Percentiles rank a stretch among this genome's conserved stretches.
phyloP scores from a whole-genome alignment of 257 asterid species.

The Leonotis leonurus region DNA sequence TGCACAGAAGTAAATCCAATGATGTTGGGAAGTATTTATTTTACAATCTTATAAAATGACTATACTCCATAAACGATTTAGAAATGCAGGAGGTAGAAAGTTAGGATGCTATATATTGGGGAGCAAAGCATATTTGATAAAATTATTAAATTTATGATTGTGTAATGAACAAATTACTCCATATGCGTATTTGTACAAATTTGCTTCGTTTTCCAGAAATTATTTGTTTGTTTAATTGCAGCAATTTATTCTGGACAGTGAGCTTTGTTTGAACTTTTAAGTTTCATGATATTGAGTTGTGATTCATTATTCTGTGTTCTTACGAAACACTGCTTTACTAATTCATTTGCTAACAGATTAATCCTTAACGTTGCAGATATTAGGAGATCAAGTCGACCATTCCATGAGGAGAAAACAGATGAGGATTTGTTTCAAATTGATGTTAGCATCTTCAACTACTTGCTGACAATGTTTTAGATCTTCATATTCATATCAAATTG shows the following conservation, averaged over 20 bases:
- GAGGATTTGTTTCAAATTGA: conserved; percentile 86
- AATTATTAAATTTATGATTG: neutral
- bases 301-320: neutral
- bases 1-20: too few species aligned
- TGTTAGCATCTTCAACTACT: conserved; percentile 38
- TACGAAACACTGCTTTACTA: neutral
- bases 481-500: neutral
- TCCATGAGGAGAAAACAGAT: conserved; percentile 65
- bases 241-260: neutral
- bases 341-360: conserved; percentile 11
- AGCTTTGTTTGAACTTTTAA: neutral
- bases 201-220: neutral
- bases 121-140: too few species aligned
- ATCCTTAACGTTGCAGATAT: conserved; percentile 45
- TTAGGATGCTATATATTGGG: too few species aligned
- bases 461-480: neutral
- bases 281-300: neutral
- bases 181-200: neutral
- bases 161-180: neutral
- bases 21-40: too few species aligned
- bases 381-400: conserved; percentile 71
- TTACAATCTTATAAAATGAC: neutral
- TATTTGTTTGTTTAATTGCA: neutral
- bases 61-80: too few species aligned
- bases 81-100: neutral